phyloP scores from a whole-genome alignment of 2,329 filamentous ascomycete genomes.

The Diplodia mutila region DNA sequence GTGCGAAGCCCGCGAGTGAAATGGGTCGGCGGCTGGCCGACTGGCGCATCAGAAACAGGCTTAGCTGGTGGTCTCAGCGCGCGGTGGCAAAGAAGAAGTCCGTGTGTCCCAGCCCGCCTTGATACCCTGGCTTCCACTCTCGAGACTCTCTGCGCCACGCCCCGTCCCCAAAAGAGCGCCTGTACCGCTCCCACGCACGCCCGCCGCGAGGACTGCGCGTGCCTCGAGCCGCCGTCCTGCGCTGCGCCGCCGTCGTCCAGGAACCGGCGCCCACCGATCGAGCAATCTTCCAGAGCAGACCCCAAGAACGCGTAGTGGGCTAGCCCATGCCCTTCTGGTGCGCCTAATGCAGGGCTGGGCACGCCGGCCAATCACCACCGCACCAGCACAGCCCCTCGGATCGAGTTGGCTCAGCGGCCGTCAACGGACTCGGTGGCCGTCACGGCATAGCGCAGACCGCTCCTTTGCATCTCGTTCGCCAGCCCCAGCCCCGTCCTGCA shows the following conservation, averaged over 20 bases:
- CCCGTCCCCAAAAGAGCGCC: neutral
- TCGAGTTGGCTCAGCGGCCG: conserved; percentile 5
- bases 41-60: too few relatives aligned
- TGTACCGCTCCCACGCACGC: conserved; percentile 1
- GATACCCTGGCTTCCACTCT: conserved; percentile 1
- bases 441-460: conserved; percentile 11
- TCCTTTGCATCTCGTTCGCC: neutral
- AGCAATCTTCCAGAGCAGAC: conserved; percentile 14
- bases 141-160: conserved; percentile 18
- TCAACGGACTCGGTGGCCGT: conserved; percentile 4
- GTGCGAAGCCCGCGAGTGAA: neutral
- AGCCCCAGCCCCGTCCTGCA: neutral
- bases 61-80: too few relatives aligned
- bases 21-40: conserved; percentile 5
- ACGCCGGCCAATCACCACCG: neutral
- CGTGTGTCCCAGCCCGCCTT: conserved; percentile 1
- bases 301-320: conserved; percentile 12
- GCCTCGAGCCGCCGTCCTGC: neutral
- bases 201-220: neutral
- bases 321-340: conserved; percentile 3
- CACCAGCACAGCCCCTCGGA: conserved; percentile 11
- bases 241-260: neutral
- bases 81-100: too few relatives aligned
- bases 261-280: conserved; percentile 4
- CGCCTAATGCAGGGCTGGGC: conserved; percentile 20